A percentile compares a stretch with the other conserved stretches of the same genome.
phyloP scores from a whole-genome alignment of 1,139 yeast species.

The Taiozyma onychis region DNA sequence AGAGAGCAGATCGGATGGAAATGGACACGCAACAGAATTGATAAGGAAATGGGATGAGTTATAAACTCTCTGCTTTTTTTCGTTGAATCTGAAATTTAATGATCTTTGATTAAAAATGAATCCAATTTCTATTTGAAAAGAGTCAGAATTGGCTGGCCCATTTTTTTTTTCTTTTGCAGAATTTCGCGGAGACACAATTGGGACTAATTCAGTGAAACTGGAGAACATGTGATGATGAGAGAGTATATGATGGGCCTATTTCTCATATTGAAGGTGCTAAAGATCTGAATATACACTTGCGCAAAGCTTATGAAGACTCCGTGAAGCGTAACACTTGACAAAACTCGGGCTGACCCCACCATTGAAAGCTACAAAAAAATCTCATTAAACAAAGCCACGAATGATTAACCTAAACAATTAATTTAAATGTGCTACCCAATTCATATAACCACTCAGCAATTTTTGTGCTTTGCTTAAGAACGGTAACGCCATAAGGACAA shows the following conservation, averaged over 20 bases:
- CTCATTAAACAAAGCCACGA: neutral
- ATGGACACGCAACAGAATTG: neutral
- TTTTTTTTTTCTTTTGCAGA: neutral
- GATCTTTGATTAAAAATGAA: conserved; percentile 3
- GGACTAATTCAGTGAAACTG: neutral
- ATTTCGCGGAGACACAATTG: neutral
- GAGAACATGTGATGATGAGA: neutral
- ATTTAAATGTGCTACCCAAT: neutral
- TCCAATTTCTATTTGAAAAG: conserved; percentile 8
- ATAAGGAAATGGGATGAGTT: conserved; percentile 1
- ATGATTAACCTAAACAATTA: neutral
- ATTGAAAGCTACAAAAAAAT: neutral
- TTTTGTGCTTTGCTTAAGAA: conserved; percentile 45
- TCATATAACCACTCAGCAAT: neutral
- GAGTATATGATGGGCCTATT: too few species aligned
- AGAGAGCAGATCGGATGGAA: neutral
- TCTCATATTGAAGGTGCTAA: too few species aligned
- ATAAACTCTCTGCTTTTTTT: conserved; percentile 1
- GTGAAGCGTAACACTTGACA: neutral
- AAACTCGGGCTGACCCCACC: too few species aligned
- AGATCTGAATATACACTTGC: neutral
- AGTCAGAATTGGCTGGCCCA: conserved; percentile 2
- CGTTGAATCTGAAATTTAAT: neutral
- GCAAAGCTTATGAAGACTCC: neutral
- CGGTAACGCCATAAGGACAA: conserved; percentile 99